Evolutionary conservation across 2,329 filamentous ascomycete genomes (phyloP).

Genomic region (Calycina marina): DNA sequence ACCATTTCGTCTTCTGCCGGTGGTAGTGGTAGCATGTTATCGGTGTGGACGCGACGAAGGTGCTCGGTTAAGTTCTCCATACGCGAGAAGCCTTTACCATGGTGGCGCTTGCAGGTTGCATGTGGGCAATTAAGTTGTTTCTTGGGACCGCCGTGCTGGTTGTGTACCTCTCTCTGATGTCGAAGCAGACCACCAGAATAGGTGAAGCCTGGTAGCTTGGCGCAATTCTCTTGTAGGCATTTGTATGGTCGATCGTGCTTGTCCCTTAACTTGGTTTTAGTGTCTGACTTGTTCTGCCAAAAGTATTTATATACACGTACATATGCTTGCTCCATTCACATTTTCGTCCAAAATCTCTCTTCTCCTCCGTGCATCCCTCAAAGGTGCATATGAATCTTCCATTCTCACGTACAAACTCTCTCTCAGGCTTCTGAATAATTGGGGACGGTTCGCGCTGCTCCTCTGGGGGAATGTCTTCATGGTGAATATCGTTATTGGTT

Average conservation of each 20-base stretch:
- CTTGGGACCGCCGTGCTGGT: conserved; percentile 49
- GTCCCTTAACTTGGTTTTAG: no score
- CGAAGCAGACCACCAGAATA: conserved; percentile 82
- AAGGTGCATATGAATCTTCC: conserved; percentile 68
- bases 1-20: conserved; percentile 26
- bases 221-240: conserved; percentile 68
- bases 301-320: no score
- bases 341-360: conserved; percentile 54
- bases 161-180: conserved; percentile 88
- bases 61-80: conserved; percentile 93
- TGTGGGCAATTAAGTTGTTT: conserved; percentile 80
- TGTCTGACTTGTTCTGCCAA: no score
- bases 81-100: conserved; percentile 78
- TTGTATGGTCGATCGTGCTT: conserved; percentile 92
- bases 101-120: conserved; percentile 74
- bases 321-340: conserved; percentile 71
- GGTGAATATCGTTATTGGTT: no score
- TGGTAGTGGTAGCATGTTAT: conserved; percentile 23
- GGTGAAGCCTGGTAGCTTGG: conserved; percentile 86
- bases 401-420: no score
- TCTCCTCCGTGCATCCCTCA: conserved; percentile 50
- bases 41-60: conserved; percentile 71
- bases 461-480: no score
- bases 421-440: no score
- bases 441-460: no score